Base-by-base conservation (phyloP, 2,329 filamentous ascomycete genomes). In the Apiospora kogelbergensis region DNA sequence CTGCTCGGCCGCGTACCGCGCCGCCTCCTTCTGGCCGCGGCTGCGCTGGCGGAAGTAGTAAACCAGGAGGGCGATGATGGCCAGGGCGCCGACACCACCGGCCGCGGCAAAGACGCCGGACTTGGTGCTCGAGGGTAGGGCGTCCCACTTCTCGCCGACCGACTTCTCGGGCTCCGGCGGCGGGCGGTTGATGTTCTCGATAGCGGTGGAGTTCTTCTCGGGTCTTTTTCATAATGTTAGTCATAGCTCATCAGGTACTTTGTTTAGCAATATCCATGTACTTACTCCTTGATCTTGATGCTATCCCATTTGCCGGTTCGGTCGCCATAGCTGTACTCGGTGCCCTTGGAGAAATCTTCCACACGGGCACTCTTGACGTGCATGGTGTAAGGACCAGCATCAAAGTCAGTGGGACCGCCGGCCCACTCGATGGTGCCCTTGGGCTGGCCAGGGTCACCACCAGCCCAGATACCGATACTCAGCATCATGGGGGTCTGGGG, bases 401-500 rank as follows among this genome's bases (percentile, higher is more conserved):
- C 77, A 78, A 90, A 95, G 78, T 94, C 85, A 53, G 91, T 93
- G 67, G 82, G 75, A 69, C 91, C 91, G 68, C 91, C 91, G 69
- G 91, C 91, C 91, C 91, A 93, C 68, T 89, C 82, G 66, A 91
- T 87, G 1, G 89, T 91, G 15, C 86, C 84, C 66, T 85, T 57
- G 53, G 86, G 79, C 76, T 90, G 78, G 48, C 81, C 76, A 6
- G 88, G 80, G 72, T 93, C 85, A 71, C 90, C 85, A 68, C 88
- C 85, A 66, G 90, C 87, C 86, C 89, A 91, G 73, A 91, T 90
- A 67, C 91, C 90, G 22, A 93, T 76, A 67, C 88, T 89, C 65
- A 93, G 79, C 66, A 88, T 88, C 89, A 92, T 91, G 1, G 93
- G 93, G 0, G 92, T 94, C 77, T 95, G 93, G 0, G 93, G 93